Percentiles rank a stretch among this genome's conserved stretches.
These are phyloP conservation scores for Nemania sp. DNA, from an alignment of 2,329 filamentous ascomycete species.

Conservation along the genomic window DNA sequence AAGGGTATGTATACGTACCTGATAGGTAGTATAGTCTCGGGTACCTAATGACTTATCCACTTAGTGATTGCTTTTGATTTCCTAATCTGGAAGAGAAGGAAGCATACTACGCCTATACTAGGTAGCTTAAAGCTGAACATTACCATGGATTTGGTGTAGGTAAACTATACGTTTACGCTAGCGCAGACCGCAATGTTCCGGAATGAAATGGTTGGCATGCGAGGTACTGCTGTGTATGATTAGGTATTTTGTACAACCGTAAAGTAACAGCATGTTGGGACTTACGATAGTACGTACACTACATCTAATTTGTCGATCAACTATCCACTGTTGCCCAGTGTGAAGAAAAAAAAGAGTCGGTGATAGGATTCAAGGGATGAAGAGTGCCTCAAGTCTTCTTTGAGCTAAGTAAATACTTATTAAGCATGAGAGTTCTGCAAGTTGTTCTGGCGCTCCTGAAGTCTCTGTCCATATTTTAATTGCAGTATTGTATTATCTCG, in stretches of 20 bases:
- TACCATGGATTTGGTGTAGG: not conserved
- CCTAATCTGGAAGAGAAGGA: constrained; percentile 11
- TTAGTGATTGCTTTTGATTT: not conserved
- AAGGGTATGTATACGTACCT: not conserved
- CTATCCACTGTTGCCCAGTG: constrained; percentile 1
- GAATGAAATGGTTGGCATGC: constrained; percentile 5
- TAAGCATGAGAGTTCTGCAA: constrained; percentile 9
- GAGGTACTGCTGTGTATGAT: constrained; percentile 10
- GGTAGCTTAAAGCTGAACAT: constrained; percentile 19
- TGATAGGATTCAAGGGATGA: not conserved
- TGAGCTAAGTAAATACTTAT: not conserved
- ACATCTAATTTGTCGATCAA: not conserved
- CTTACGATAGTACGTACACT: not conserved
- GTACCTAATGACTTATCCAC: not conserved
- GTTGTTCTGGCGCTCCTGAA: not conserved
- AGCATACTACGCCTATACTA: too few relatives aligned
- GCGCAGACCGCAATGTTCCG: constrained; percentile 7
- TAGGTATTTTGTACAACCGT: constrained; percentile 3
- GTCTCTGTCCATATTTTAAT: constrained; percentile 1
- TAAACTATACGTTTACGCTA: constrained; percentile 2
- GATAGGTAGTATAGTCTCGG: not conserved
- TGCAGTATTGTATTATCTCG: not conserved
- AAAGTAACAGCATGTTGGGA: not conserved
- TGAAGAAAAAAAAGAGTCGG: constrained; percentile 1
- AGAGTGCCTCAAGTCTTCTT: not conserved